Conservation (phyloP, 2,329 filamentous ascomycete genomes). For the Fusarium nurragi region DNA sequence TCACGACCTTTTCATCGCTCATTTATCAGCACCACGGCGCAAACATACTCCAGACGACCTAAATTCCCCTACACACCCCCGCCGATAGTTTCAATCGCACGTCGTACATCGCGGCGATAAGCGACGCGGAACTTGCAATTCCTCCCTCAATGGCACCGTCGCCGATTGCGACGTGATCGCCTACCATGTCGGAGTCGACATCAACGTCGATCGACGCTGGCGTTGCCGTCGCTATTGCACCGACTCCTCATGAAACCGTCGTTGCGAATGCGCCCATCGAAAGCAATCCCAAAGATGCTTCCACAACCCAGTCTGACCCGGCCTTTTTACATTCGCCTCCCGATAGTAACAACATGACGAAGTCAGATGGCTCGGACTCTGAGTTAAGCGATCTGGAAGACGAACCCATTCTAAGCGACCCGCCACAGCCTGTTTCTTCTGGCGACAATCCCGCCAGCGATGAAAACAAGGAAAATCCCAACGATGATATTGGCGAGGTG, state of each 20-base stretch:
- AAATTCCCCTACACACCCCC: not conserved
- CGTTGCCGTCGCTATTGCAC: constrained; percentile 60
- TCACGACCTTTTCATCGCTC: constrained; percentile 29
- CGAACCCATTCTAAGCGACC: constrained; percentile 55
- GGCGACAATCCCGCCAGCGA: constrained; percentile 47
- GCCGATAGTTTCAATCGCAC: constrained; percentile 10
- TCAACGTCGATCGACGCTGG: constrained; percentile 61
- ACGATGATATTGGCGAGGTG: constrained; percentile 73
- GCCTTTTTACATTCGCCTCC: constrained; percentile 70
- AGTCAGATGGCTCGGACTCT: constrained; percentile 69
- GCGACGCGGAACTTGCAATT: constrained; percentile 22
- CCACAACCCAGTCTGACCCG: constrained; percentile 46
- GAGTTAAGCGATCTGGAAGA: constrained; percentile 74
- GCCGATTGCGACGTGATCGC: constrained; percentile 51
- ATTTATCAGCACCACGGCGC: constrained; percentile 17
- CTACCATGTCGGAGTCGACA: constrained; percentile 55
- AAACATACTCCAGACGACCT: constrained; percentile 2
- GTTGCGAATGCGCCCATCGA: constrained; percentile 40
- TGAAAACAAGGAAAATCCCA: constrained; percentile 52
- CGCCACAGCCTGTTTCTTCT: constrained; percentile 40
- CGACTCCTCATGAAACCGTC: constrained; percentile 43
- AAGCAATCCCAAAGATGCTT: constrained; percentile 49
- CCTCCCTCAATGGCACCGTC: constrained; percentile 49
- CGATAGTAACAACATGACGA: constrained; percentile 69
- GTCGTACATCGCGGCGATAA: constrained; percentile 28